These are phyloP conservation scores for Leccinum sublutescens DNA, from an alignment of 768 basidiomycete species.

Conservation along the genomic window DNA sequence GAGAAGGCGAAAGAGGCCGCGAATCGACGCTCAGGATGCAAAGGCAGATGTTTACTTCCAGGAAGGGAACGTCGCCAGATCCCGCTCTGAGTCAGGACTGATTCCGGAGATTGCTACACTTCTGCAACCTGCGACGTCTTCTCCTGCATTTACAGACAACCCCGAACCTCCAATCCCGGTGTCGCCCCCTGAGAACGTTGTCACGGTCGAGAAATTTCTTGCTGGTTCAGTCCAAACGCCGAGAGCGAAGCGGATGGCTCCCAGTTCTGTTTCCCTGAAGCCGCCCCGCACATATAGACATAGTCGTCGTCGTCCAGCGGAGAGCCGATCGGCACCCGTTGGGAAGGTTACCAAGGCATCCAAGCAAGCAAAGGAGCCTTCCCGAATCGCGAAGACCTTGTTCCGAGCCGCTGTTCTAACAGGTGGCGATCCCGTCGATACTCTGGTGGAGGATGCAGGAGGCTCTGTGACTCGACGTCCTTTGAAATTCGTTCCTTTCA, in stretches of 20 bases:
- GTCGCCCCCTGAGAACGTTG: background rate
- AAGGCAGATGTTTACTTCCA: background rate
- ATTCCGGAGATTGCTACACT: conserved; percentile 22
- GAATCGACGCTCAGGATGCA: background rate
- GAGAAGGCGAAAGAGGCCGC: conserved; percentile 27
- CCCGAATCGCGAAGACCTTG: conserved; percentile 14
- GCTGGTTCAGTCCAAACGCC: conserved; percentile 5
- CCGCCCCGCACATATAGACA: conserved; percentile 21
- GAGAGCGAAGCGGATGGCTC: background rate
- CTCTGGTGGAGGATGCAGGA: conserved; percentile 10
- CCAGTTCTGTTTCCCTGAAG: background rate
- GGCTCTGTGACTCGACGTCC: conserved; percentile 21
- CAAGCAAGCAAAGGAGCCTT: background rate
- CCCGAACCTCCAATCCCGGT: background rate
- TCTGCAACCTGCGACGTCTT: conserved; percentile 4
- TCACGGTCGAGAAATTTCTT: conserved; percentile 32
- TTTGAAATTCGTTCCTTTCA: conserved; percentile 27
- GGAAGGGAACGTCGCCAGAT: background rate
- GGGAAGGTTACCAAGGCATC: background rate
- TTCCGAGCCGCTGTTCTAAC: conserved; percentile 29
- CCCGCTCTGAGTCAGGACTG: background rate
- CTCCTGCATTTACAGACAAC: background rate
- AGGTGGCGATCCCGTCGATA: conserved; percentile 23
- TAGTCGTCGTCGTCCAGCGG: background rate
- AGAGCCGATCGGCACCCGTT: background rate